Percentiles rank a stretch among this genome's conserved stretches.
phyloP scores from a whole-genome alignment of 805 yeast species.

The Metschnikowia proteae region DNA sequence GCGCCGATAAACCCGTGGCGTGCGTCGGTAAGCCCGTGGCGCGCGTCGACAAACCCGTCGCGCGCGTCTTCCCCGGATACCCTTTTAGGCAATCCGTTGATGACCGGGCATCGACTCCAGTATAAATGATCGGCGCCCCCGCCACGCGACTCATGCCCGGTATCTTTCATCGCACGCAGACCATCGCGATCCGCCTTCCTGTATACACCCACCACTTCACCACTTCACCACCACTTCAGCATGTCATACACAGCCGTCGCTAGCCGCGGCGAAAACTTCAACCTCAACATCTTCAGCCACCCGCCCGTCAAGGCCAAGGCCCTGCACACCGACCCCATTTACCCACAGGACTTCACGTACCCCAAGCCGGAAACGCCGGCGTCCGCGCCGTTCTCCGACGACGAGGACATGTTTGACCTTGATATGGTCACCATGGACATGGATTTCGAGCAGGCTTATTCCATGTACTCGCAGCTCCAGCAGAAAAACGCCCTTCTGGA shows the following conservation, averaged over 20 bases:
- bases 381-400: slow-evolving; percentile 14
- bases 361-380: not conserved
- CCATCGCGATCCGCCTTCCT: too few species aligned
- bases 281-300: slow-evolving; percentile 15
- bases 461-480: slow-evolving; percentile 37
- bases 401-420: slow-evolving; percentile 20
- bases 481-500: slow-evolving; percentile 34
- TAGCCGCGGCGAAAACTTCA: slow-evolving; percentile 12
- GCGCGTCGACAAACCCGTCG: not conserved
- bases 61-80: slow-evolving; percentile 1
- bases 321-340: slow-evolving; percentile 1
- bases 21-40: not conserved
- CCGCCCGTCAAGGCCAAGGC: slow-evolving; percentile 8
- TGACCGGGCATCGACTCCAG: not conserved
- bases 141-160: not conserved
- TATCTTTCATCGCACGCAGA: too few species aligned
- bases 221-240: not conserved
- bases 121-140: slow-evolving; percentile 2
- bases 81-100: not conserved
- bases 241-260: slow-evolving; percentile 20
- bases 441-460: slow-evolving; percentile 45
- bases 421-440: slow-evolving; percentile 38
- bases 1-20: not conserved
- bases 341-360: slow-evolving; percentile 3
- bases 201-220: too few species aligned